These are phyloP conservation scores for Alternaria gaisen DNA, from an alignment of 2,329 filamentous ascomycete species.

Conservation along the genomic window DNA sequence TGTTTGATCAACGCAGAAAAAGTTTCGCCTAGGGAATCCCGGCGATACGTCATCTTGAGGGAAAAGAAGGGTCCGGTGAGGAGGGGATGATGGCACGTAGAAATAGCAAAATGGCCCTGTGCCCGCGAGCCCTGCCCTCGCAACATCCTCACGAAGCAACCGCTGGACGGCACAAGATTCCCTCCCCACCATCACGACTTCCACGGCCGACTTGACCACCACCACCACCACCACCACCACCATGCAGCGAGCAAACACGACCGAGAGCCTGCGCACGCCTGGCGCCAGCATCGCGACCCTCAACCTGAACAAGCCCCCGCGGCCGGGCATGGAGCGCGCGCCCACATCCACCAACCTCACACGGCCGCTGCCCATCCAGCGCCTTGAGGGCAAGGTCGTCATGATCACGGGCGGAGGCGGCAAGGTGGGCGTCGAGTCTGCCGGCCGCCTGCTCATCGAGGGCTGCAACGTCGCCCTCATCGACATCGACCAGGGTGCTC, in stretches of 20 bases:
- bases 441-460: constrained; percentile 47
- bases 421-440: constrained; percentile 48
- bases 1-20: constrained; percentile 25
- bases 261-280: constrained; percentile 22
- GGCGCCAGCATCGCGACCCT: constrained; percentile 31
- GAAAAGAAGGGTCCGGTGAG: constrained; percentile 25
- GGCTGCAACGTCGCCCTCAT: constrained; percentile 51
- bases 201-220: no score
- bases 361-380: constrained; percentile 40
- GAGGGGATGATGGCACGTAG: constrained; percentile 6
- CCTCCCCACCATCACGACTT: neutral
- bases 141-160: neutral
- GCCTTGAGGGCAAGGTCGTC: constrained; percentile 43
- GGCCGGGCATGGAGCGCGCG: constrained; percentile 36
- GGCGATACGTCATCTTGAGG: constrained; percentile 34
- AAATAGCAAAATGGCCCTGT: constrained; percentile 7
- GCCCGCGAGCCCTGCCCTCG: neutral
- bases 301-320: constrained; percentile 35
- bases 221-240: neutral
- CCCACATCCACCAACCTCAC: constrained; percentile 39
- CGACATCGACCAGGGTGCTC: constrained; percentile 43
- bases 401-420: constrained; percentile 47
- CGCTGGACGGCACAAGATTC: constrained; percentile 20
- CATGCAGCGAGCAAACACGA: constrained; percentile 14
- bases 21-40: constrained; percentile 40